Evolutionary conservation across 352 stramenopile genomes (phyloP).

Genomic region (Synura sp.): DNA sequence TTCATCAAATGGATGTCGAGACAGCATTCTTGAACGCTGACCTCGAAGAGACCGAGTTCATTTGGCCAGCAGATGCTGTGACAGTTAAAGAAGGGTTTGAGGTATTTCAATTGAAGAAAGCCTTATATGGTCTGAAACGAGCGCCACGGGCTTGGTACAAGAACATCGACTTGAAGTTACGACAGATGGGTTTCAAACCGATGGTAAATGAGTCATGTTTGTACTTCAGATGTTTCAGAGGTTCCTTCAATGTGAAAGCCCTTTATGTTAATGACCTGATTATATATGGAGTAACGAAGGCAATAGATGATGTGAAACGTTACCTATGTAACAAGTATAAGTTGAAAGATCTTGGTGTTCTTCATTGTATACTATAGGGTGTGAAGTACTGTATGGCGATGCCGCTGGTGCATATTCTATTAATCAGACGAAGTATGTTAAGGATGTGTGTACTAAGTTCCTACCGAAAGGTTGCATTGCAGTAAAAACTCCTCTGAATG

Average conservation of each 20-base stretch:
- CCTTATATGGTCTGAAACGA: constrained; percentile 41
- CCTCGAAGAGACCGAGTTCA: constrained; percentile 45
- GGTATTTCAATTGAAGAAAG: too few relatives aligned
- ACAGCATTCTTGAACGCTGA: constrained; percentile 45
- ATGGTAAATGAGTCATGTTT: too few relatives aligned
- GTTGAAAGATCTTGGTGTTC: constrained; percentile 16
- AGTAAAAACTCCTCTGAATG: constrained; percentile 22
- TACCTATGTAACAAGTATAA: constrained; percentile 37
- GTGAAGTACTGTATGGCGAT: constrained; percentile 30
- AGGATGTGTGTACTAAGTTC: constrained; percentile 23
- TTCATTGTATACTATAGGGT: constrained; percentile 26
- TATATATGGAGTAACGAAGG: constrained; percentile 20
- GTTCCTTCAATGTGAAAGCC: too few relatives aligned
- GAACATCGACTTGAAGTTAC: too few relatives aligned
- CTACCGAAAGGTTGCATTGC: background rate
- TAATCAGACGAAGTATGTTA: constrained; percentile 33
- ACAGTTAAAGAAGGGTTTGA: background rate
- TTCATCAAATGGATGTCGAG: constrained; percentile 26
- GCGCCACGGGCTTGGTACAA: too few relatives aligned
- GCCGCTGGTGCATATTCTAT: constrained; percentile 23
- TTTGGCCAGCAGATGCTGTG: too few relatives aligned
- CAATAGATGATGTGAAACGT: constrained; percentile 28
- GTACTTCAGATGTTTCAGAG: too few relatives aligned
- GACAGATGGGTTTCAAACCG: too few relatives aligned
- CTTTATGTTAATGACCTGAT: too few relatives aligned